Base-by-base conservation (phyloP, 1,284 basidiomycete genomes). In the Melampsora abietis-canadensis region DNA sequence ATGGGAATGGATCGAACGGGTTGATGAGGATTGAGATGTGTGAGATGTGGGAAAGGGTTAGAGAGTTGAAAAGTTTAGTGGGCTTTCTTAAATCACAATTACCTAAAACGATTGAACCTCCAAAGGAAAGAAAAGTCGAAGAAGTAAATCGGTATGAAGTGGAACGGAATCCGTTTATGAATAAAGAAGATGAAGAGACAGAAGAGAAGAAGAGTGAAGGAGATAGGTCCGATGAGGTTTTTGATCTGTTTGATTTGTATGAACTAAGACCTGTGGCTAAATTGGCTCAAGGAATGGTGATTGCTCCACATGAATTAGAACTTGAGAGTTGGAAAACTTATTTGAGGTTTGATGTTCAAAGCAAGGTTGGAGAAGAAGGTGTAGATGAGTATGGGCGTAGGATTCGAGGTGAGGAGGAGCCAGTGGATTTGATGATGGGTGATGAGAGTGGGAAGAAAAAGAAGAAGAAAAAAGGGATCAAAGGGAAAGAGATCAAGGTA, bases 241-340 rank as follows among this genome's bases (percentile, higher is more conserved):
- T 87, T 60, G 92, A 93, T 0, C 84, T 98, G 3, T 92, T 92
- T 79, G 86, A 86, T 30, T 81, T 86, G 5, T 90, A 95, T 80
- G 89, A 93, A 76, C 87, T 98, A 34, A 93, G 92, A 77, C 90
- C 92, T 0, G 90, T 97, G 19, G 93, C 90, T 0, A 81, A 84
- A 5, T 84, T 85, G 68, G 94, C 94, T 3, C 94, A 97, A 82
- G 86, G 85, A 6, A 88, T 88, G 73, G 90, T 98, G 0, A 86
- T 87, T 0, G 78, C 92, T 2, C 96, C 95, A 0, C 88, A 91
- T 1, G 92, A 89, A 0, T 83, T 98, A 24, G 88, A 98, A 81
- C 85, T 98, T 3, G 90, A 95, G 77, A 82, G 84, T 0, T 93
- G 91, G 87, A 90, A 93, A 6, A 86, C 89, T 0, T 87, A 87